These are phyloP conservation scores for Glycine tomentella DNA, from an alignment of 306 rosid species.

Conservation along the genomic window DNA sequence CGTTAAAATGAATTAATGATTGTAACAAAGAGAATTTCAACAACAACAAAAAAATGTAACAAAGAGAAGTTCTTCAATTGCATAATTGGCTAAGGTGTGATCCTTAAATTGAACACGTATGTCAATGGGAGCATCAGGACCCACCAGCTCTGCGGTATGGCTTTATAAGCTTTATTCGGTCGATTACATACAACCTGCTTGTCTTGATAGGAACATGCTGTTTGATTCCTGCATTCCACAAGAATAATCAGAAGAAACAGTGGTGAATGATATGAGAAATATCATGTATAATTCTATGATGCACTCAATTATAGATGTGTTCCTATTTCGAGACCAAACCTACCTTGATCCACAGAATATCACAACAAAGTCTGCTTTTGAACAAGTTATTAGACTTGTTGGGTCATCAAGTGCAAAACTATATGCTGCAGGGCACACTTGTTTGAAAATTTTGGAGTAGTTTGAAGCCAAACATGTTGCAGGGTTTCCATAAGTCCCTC, in stretches of 20 bases:
- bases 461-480: conserved; percentile 58
- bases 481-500: conserved; percentile 59
- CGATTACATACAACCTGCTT: conserved; percentile 53
- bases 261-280: neutral
- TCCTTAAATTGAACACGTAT: conserved; percentile 41
- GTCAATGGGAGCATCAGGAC: conserved; percentile 42
- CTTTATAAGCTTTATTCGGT: conserved; percentile 39
- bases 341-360: conserved; percentile 71
- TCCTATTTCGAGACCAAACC: neutral
- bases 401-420: conserved; percentile 67
- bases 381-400: conserved; percentile 60
- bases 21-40: neutral
- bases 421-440: conserved; percentile 64
- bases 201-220: conserved; percentile 58
- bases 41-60: neutral
- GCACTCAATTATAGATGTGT: neutral
- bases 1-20: neutral
- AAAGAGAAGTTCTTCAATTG: conserved; percentile 23
- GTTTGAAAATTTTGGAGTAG: conserved; percentile 65
- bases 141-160: conserved; percentile 56
- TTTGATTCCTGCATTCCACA: conserved; percentile 60
- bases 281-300: neutral
- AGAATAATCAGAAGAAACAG: conserved; percentile 20
- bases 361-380: conserved; percentile 56
- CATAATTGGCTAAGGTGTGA: conserved; percentile 41